phyloP scores from a whole-genome alignment of 2,329 filamentous ascomycete species.

The Coniochaeta hoffmannii region DNA sequence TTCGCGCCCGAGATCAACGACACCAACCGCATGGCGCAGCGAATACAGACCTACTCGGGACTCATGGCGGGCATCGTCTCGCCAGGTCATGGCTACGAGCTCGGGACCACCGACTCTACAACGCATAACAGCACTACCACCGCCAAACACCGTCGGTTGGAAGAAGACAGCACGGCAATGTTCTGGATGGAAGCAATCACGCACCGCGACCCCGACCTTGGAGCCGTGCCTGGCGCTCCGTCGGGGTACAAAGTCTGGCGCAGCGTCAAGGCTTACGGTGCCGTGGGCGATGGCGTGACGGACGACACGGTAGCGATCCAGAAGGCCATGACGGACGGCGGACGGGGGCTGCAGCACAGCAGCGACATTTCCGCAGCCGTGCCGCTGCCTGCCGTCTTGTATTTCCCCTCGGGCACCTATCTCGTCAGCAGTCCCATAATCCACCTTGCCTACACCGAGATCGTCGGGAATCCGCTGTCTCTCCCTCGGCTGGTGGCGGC shows the following conservation, averaged over 20 bases:
- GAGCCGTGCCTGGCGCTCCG: too few relatives aligned
- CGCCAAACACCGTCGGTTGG: too few relatives aligned
- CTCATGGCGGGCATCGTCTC: too few relatives aligned
- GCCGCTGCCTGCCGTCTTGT: constrained; percentile 48
- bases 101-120: too few relatives aligned
- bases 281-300: constrained; percentile 23
- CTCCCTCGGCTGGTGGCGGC: constrained; percentile 14
- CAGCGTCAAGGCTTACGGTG: constrained; percentile 33
- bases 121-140: too few relatives aligned
- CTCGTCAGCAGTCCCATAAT: constrained; percentile 54
- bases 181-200: too few relatives aligned
- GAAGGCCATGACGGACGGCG: constrained; percentile 21
- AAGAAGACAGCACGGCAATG: too few relatives aligned
- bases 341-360: constrained; percentile 53
- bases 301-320: constrained; percentile 26
- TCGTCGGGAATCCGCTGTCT: constrained; percentile 54
- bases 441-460: constrained; percentile 64
- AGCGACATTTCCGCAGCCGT: constrained; percentile 42
- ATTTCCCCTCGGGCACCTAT: constrained; percentile 66
- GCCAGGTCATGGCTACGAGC: too few relatives aligned
- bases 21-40: too few relatives aligned
- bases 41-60: too few relatives aligned
- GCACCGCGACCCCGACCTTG: too few relatives aligned
- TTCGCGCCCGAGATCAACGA: too few relatives aligned
- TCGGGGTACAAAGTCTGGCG: constrained; percentile 22